Evolutionary conservation across 2,329 filamentous ascomycete genomes (phyloP).

Genomic region (Fusarium armeniacum): DNA sequence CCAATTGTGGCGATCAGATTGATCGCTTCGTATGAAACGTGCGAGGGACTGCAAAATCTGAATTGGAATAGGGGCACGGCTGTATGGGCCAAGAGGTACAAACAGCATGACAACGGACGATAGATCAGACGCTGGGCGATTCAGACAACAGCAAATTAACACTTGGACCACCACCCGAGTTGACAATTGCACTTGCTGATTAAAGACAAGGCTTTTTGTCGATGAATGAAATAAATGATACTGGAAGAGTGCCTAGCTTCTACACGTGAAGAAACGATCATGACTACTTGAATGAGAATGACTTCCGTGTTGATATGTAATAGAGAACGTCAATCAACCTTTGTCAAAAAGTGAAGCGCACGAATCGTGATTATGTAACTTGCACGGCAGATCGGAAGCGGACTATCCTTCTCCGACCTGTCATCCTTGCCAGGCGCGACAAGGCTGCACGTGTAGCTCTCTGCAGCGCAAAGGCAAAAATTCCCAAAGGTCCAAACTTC

Average conservation of each 20-base stretch:
- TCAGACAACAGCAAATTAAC: conserved; percentile 27
- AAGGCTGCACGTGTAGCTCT: conserved; percentile 51
- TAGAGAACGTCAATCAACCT: background rate
- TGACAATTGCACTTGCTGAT: background rate
- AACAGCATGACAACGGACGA: conserved; percentile 34
- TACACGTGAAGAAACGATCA: too few species aligned
- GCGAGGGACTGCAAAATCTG: background rate
- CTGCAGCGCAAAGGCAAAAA: conserved; percentile 48
- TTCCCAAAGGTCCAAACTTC: conserved; percentile 40
- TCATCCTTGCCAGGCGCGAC: conserved; percentile 47
- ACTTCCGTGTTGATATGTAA: background rate
- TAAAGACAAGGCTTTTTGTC: background rate
- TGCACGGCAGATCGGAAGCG: conserved; percentile 6
- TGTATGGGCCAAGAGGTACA: background rate
- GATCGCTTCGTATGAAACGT: background rate
- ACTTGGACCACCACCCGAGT: conserved; percentile 32
- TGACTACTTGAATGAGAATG: background rate
- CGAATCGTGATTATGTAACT: conserved; percentile 20
- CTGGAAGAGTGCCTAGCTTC: background rate
- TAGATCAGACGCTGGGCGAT: conserved; percentile 39
- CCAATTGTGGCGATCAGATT: background rate
- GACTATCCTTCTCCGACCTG: conserved; percentile 37
- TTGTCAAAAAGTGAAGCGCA: background rate
- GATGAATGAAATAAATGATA: background rate
- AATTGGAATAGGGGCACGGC: background rate